Evolutionary conservation across 768 basidiomycete genomes (phyloP).

Genomic region (Lactifluus volemus): DNA sequence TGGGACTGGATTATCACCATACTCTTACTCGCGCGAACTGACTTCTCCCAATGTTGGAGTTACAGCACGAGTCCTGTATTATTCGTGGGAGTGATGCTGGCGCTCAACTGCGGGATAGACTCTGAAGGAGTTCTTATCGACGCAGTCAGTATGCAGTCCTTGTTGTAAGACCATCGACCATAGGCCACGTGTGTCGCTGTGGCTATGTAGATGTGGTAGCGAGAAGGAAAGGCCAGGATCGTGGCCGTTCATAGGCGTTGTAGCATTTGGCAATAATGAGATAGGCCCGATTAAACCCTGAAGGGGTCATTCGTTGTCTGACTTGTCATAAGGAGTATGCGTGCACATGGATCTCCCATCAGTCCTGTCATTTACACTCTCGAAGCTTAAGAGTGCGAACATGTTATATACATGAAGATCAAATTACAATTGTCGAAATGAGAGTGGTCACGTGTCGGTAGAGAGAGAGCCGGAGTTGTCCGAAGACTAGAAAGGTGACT

Average conservation of each 20-base stretch:
- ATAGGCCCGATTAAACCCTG: constrained; percentile 2
- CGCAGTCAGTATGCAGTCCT: neutral
- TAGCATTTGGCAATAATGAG: neutral
- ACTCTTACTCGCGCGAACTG: neutral
- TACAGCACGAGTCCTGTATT: neutral
- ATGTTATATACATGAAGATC: too few species aligned
- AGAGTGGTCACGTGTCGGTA: neutral
- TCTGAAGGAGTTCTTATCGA: constrained; percentile 4
- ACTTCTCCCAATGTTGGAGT: neutral
- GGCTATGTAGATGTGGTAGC: neutral
- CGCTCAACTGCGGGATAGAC: neutral
- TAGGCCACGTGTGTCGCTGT: neutral
- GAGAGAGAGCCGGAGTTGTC: neutral
- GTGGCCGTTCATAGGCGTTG: too few species aligned
- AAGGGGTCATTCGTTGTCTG: constrained; percentile 17
- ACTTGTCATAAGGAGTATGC: neutral
- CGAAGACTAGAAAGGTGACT: neutral
- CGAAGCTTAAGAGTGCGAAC: too few species aligned
- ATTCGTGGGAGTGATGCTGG: neutral
- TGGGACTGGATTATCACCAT: neutral
- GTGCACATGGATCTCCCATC: neutral
- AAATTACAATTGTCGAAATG: too few species aligned
- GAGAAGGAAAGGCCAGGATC: neutral
- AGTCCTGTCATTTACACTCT: neutral
- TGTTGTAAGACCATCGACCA: neutral